Evolutionary conservation across 2,329 filamentous ascomycete genomes (phyloP).

Genomic region (Zymoseptoria tritici): DNA sequence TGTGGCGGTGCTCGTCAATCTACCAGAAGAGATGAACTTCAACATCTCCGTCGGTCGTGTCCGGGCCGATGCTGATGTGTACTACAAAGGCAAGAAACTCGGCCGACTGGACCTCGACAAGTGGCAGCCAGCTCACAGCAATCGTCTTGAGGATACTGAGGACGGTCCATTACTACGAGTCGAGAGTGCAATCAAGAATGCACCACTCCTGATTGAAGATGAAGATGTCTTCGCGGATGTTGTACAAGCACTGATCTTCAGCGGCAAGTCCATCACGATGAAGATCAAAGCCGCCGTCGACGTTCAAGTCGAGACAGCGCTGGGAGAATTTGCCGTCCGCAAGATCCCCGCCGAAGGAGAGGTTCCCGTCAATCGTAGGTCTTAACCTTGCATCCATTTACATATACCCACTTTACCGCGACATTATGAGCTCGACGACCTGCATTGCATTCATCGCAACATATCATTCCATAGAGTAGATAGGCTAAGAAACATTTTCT

Average conservation of each 20-base stretch:
- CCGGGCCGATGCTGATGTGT: conserved; percentile 70
- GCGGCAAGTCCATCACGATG: conserved; percentile 60
- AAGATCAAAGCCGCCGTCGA: conserved; percentile 74
- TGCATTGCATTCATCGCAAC: conserved; percentile 1
- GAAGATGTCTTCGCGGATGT: conserved; percentile 71
- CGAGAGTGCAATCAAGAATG: conserved; percentile 66
- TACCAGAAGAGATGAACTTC: conserved; percentile 84
- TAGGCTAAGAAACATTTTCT: conserved; percentile 18
- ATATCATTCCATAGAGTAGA: conserved; percentile 17
- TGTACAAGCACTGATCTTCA: conserved; percentile 73
- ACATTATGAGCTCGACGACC: conserved; percentile 3
- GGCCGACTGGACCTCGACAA: conserved; percentile 70
- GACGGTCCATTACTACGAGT: conserved; percentile 62
- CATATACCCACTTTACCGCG: conserved; percentile 1
- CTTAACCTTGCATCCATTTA: conserved; percentile 13
- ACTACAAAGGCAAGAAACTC: conserved; percentile 68
- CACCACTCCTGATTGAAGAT: conserved; percentile 76
- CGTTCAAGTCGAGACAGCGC: conserved; percentile 69
- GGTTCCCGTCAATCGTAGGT: conserved; percentile 91
- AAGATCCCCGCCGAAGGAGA: conserved; percentile 76
- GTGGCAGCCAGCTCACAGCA: conserved; percentile 82
- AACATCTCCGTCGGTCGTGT: conserved; percentile 70
- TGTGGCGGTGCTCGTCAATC: conserved; percentile 66
- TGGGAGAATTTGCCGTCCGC: conserved; percentile 74
- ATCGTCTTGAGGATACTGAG: conserved; percentile 52